Percentiles rank a stretch among this genome's conserved stretches.
Evolutionary conservation across 345 rosid species (phyloP).

Genomic region (Lepidium aucheri): DNA sequence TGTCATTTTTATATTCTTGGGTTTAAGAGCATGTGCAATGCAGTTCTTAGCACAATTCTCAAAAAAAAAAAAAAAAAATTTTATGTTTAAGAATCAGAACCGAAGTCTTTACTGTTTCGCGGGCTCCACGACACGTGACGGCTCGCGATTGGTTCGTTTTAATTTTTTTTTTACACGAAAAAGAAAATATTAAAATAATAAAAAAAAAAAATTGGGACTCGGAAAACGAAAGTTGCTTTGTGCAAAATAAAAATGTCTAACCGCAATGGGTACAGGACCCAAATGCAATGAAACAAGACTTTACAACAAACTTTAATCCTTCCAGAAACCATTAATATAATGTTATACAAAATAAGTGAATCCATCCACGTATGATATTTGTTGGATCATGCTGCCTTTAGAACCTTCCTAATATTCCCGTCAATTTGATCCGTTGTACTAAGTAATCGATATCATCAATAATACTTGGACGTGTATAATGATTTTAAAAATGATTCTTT

Average conservation of each 20-base stretch:
- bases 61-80: no score
- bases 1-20: neutral
- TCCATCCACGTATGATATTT: neutral
- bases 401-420: slow-evolving; percentile 19
- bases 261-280: neutral
- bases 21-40: no score
- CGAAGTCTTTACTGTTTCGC: no score
- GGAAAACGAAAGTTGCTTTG: neutral
- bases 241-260: neutral
- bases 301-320: neutral
- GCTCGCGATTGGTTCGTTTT: no score
- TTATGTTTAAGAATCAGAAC: no score
- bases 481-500: neutral
- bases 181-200: no score
- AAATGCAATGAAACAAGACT: neutral
- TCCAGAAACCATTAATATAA: neutral
- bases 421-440: slow-evolving; percentile 14
- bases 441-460: neutral
- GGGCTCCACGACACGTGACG: no score
- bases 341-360: neutral
- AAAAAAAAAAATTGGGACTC: no score
- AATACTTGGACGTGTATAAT: neutral
- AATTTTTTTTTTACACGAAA: no score
- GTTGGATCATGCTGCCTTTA: slow-evolving; percentile 14
- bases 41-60: no score